Evolutionary conservation across 768 basidiomycete genomes (phyloP).

Genomic region (Mycena haematopus): DNA sequence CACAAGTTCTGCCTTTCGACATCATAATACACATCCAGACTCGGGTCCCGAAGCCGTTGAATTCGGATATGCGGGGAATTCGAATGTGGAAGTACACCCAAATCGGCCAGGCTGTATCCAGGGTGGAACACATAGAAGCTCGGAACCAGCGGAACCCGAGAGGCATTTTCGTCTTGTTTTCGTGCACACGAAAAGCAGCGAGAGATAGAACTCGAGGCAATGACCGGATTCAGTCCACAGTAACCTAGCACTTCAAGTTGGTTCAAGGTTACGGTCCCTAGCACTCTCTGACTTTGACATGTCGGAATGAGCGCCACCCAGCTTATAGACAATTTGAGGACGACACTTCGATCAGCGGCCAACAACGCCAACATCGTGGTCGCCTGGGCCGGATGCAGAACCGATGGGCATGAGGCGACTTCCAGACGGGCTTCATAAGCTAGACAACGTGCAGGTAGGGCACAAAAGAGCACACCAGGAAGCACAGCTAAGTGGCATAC

Average conservation of each 20-base stretch:
- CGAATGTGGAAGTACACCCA: background rate
- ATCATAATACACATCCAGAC: conserved; percentile 2
- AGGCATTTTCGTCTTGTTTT: background rate
- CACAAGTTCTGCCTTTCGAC: background rate
- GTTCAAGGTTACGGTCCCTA: no score
- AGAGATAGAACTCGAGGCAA: background rate
- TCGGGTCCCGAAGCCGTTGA: background rate
- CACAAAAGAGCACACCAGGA: no score
- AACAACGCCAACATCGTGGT: background rate
- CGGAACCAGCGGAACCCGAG: background rate
- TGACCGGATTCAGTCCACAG: no score
- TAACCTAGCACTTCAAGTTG: no score
- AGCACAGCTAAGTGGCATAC: no score
- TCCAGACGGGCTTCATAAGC: background rate
- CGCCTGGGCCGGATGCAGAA: background rate
- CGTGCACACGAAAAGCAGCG: background rate
- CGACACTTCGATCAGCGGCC: background rate
- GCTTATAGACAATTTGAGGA: no score
- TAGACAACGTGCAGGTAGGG: no score
- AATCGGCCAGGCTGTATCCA: background rate
- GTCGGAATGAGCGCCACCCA: no score
- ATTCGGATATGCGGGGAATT: background rate
- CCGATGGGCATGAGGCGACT: background rate
- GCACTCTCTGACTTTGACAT: no score
- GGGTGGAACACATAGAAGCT: background rate